Base-by-base conservation (phyloP, 495 filamentous ascomycete species). In the Aspergillus wentii region DNA sequence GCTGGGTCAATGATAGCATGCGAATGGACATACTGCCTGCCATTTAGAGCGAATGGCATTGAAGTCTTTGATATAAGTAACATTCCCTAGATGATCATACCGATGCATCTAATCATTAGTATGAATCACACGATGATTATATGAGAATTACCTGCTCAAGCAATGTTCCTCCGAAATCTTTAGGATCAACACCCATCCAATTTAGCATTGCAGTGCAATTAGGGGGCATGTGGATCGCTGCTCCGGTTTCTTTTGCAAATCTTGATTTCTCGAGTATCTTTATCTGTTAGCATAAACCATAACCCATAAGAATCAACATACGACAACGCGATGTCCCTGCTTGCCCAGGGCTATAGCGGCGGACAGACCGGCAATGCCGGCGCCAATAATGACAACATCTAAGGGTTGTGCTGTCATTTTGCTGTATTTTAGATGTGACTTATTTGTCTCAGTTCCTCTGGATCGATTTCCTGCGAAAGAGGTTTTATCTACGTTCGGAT, bases 171-270 rank as follows among this genome's bases (percentile, higher is more conserved):
- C 50, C 56, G 38, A 52, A 59, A 1, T 59, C 51, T 1, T 47
- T 56, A 0, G 65, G 64, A 17, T 71, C 58, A 35, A 79, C 61
- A 0, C 62, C 70, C 67, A 73, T 69, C 31, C 54, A 63, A 10
- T 56, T 41, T 3, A 83, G 51, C 26, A 75, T 49, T 1, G 53
- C 52, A 2, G 64, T 64, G 10, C 65, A 72, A 33, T 79, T 79
- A 1, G 74, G 74, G 0, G 66, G 62, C 4, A 73, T 17, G 15
- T 66, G 56, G 35, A 80, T 73, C 11, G 74, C 75, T 2, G 76
- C 76, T 2, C 76, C 76, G 5, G 74, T 60, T 44, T 79, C 75
- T 25, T 61, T 73, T n/a, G 66, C 51, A 49, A 79, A 74, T 3
- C 15, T 43, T 1, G 66, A 73, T 16, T 68, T 73, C 43, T 80